A percentile compares a stretch with the other conserved stretches of the same genome.
Conservation (phyloP, 805 yeast genomes). For the Pichia heedii region DNA sequence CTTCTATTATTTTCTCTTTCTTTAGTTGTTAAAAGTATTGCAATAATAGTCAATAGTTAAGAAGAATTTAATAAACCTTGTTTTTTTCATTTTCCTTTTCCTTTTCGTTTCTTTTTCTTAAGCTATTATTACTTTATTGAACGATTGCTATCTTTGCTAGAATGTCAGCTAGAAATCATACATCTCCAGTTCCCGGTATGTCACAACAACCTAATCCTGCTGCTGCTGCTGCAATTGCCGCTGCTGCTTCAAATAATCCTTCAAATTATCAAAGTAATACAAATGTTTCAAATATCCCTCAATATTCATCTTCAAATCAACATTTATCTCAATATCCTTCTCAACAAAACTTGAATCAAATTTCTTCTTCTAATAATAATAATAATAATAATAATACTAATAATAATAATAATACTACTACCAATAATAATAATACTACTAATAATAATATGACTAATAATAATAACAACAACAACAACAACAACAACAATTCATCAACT, state of each 20-base stretch:
- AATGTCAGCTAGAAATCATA: slow-evolving; percentile 7
- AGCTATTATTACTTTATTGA: too few species aligned
- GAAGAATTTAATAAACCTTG: too few species aligned
- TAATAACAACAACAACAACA: slow-evolving; percentile 10
- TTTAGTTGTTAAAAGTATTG: too few species aligned
- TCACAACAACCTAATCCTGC: slow-evolving; percentile 4
- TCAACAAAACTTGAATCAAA: too few species aligned
- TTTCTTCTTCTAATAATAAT: too few species aligned
- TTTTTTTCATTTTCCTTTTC: too few species aligned
- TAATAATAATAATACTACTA: slow-evolving; percentile 1
- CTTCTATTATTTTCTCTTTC: too few species aligned
- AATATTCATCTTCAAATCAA: slow-evolving; percentile 18
- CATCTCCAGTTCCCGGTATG: slow-evolving; percentile 15
- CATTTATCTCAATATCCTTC: background rate
- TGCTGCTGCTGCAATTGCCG: slow-evolving; percentile 29
- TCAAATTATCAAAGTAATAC: slow-evolving; percentile 16
- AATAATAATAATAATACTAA: too few species aligned
- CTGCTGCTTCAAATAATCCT: slow-evolving; percentile 19
- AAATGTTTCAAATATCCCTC: slow-evolving; percentile 23
- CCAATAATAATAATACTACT: slow-evolving; percentile 6
- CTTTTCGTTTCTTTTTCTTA: too few species aligned
- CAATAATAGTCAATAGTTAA: too few species aligned
- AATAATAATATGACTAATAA: slow-evolving; percentile 14
- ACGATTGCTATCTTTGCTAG: too few species aligned
- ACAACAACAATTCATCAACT: slow-evolving; percentile 8